Evolutionary conservation across 1,284 basidiomycete species (phyloP), one percentile per base, ranked within the genome.

Genomic region (Chondrostereum purpureum): DNA sequence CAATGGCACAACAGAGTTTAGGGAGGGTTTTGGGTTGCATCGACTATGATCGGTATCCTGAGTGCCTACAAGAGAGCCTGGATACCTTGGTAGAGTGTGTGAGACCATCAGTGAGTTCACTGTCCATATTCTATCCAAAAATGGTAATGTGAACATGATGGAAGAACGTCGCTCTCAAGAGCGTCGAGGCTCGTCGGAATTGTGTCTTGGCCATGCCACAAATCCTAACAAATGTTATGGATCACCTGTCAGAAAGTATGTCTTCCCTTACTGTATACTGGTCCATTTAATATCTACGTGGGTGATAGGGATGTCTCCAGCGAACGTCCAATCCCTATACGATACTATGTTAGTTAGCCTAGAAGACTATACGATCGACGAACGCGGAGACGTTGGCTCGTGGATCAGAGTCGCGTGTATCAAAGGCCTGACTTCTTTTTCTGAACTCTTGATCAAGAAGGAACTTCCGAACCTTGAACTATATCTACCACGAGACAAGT

Each of bases 371-470:
- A 85, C 91, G 1, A 83, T 80, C 22, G 96, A 99, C 59, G 88
- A 96, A 62, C 78, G 96, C 47, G 96, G 96, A 3, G 96, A 99
- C 59, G 89, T 99, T 18, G 96, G 96, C 20, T 97, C 94, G 0
- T 98, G 94, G 94, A 78, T 96, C 21, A 85, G 96, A 42, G 73
- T 88, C n/a, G 72, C 81, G 34, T 82, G 81, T 58, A 70, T 91
- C 50, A 72, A 73, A 41, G 81, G 84, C 13, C 57, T 92, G 50
- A 68, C 74, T 17, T 65, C 67, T 3, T 62, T 77, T 49, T 66
- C 69, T 35, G 65, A 68, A 55, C 66, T 70, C 34, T 54, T 85
- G 8, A 66, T 82, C 48, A 56, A 60, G 13, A 57, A 67, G 39
- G 72, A 74, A 19, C 57, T 78, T 17, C 53, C 66, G 1, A 58